A percentile compares a stretch with the other conserved stretches of the same genome.
These are phyloP conservation scores for Colletotrichum sp. DNA, from an alignment of 2,329 filamentous ascomycete genomes.

Conservation along the genomic window DNA sequence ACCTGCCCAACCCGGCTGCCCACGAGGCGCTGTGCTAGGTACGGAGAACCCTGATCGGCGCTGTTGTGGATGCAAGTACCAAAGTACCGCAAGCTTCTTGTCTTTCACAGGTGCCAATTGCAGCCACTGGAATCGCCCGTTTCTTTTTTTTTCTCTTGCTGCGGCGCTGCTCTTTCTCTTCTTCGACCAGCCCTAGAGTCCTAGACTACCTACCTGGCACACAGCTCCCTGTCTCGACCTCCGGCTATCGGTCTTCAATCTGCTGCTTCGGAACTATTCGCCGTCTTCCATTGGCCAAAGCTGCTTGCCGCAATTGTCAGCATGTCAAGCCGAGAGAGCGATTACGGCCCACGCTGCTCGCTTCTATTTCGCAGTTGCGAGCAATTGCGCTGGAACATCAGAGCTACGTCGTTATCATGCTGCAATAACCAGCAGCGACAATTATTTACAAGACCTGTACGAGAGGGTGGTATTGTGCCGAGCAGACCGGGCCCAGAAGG, in stretches of 20 bases:
- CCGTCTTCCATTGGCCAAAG: not conserved
- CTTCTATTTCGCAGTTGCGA: conserved; percentile 4
- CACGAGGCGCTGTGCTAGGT: not conserved
- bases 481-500: not conserved
- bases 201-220: not conserved
- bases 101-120: not conserved
- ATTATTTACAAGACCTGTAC: not conserved
- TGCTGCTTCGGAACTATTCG: not conserved
- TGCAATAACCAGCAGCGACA: not conserved
- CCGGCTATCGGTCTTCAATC: conserved; percentile 13
- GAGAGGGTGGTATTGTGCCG: not conserved
- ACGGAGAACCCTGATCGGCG: conserved; percentile 21
- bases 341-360: not conserved
- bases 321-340: conserved; percentile 2
- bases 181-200: not conserved
- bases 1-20: conserved; percentile 4
- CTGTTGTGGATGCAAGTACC: not conserved
- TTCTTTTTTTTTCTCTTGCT: not conserved
- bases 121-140: not conserved
- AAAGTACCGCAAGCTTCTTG: not conserved
- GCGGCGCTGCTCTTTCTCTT: not conserved
- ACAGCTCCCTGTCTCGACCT: not conserved
- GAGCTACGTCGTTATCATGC: not conserved
- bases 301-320: not conserved
- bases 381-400: not conserved